Evolutionary conservation across 2,329 filamentous ascomycete genomes (phyloP).

Genomic region (Fusarium pseudograminearum): DNA sequence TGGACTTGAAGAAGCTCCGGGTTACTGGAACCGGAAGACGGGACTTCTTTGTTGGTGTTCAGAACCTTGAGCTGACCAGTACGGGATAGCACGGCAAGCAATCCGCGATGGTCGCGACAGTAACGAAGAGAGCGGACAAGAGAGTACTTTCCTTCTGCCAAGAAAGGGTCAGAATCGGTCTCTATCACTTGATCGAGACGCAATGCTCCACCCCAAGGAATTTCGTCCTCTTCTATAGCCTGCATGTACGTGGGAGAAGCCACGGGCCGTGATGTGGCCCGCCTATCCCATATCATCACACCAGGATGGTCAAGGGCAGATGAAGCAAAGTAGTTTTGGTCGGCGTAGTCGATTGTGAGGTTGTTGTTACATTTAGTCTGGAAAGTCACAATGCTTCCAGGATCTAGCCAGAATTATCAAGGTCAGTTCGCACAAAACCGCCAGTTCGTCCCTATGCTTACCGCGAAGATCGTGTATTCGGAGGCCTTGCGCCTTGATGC

Average conservation of each 20-base stretch:
- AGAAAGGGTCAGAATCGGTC: constrained; percentile 62
- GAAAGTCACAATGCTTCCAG: constrained; percentile 67
- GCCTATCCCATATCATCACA: constrained; percentile 82
- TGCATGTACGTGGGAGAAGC: constrained; percentile 67
- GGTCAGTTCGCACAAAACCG: not conserved
- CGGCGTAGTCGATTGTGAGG: constrained; percentile 80
- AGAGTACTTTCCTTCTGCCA: constrained; percentile 67
- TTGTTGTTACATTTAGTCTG: constrained; percentile 77
- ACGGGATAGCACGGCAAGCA: constrained; percentile 71
- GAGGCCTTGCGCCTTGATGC: constrained; percentile 80
- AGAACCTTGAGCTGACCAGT: constrained; percentile 73
- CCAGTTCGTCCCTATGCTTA: constrained; percentile 51
- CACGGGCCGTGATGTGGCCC: constrained; percentile 66
- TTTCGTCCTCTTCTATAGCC: constrained; percentile 69
- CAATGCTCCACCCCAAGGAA: constrained; percentile 73
- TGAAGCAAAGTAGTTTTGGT: constrained; percentile 87
- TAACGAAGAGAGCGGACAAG: constrained; percentile 73
- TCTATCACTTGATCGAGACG: constrained; percentile 69
- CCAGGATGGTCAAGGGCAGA: constrained; percentile 80
- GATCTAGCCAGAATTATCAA: constrained; percentile 51
- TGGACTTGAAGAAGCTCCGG: constrained; percentile 71
- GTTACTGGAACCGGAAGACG: constrained; percentile 59
- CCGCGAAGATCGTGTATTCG: constrained; percentile 83
- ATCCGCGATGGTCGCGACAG: constrained; percentile 70
- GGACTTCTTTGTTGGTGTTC: constrained; percentile 67